Base-by-base conservation (phyloP, 2,329 filamentous ascomycete species). In the Xylariaceae sp. region DNA sequence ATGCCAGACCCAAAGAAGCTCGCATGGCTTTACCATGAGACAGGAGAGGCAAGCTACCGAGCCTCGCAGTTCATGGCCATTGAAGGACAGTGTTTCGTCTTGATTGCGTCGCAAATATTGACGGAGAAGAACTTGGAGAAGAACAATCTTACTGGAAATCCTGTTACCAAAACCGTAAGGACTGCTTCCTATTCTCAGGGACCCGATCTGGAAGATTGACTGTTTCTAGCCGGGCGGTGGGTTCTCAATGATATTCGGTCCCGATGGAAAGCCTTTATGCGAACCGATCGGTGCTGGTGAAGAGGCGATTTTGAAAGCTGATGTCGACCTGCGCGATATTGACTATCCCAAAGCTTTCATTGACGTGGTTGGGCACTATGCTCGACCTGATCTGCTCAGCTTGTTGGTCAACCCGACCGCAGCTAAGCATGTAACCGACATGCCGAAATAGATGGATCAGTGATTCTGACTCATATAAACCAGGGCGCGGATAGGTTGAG, bases 261-360 rank as follows among this genome's bases (percentile, higher is more conserved):
- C 78, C 0, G 77, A 80, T 55, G 78, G 78, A 1, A 64, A 74
- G 27, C 61, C 71, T 4, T 55, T 80, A 39, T 71, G 68, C 3
- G 67, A 73, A 35, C 59, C 68, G 0, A 33, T 73, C 47, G 62
- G 64, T 3, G 62, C 65, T 12, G 67, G 67, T 0, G 66, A 68
- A 19, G 78, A 82, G 55, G 70, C 72, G 5, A 71, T 81, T 11
- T 48, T 81, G 7, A 74, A 70, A 48, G 76, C 76, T 0, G 75
- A 81, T 49, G 58, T 81, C 42, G 72, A 80, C 35, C 60, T 82
- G 44, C 62, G 69, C 15, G 65, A 68, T 35, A 67, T 71, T 10
- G 66, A 71, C n/a, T 64, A 68, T 27, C 67, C 68, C 0, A 64
- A 69, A 32, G 66, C 66, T 0, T 71, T 72, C 42, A 65, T 71